Evolutionary conservation across 257 asterid species (phyloP), one percentile per base, ranked within the genome.

Genomic region (Linderniella brevidens): DNA sequence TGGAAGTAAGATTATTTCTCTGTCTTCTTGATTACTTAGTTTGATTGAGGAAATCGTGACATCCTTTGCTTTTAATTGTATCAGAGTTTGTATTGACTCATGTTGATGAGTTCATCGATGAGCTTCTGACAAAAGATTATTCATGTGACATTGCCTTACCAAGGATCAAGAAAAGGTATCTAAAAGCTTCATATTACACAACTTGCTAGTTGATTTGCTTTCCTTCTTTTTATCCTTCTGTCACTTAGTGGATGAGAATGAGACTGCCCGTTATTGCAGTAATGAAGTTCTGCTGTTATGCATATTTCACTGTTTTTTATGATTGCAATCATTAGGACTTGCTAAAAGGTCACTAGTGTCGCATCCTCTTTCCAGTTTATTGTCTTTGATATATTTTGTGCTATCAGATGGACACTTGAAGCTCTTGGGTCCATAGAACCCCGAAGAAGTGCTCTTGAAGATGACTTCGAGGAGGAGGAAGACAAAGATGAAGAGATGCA

Each of bases 381-480:
- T 37, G 19, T 49, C 35, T 45, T 35, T 29, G 43, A 53, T 48
- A n/a, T 41, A 37, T 6, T 39, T 59, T 45, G 35, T 62, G 42
- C 58, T 54, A 48, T 35, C 68, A 84, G 98, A 69, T 73, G 72
- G 88, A 75, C 78, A 13, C 77, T 90, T 54, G 98, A 90, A 70
- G 63, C 75, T 44, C 47, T 72, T 50, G 87, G 87, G 43, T 56
- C 74, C n/a, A 70, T 90, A 14, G 96, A 81, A 63, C 88, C 74
- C 41, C 71, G 98, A 68, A 69, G 86, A 73, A 90, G 98, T 76
- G 98, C 92, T 13, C 86, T 90, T 49, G 98, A 90, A 67, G 98
- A 90, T 69, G 98, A 90, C 68, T 90, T 76, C 69, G 98, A 85
- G 76, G 98, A 87, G 72, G 95, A 90, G 53, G 96, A 88, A 67